Conservation (phyloP, 148 eudicot species). For the Heliamphora exappendiculata region DNA sequence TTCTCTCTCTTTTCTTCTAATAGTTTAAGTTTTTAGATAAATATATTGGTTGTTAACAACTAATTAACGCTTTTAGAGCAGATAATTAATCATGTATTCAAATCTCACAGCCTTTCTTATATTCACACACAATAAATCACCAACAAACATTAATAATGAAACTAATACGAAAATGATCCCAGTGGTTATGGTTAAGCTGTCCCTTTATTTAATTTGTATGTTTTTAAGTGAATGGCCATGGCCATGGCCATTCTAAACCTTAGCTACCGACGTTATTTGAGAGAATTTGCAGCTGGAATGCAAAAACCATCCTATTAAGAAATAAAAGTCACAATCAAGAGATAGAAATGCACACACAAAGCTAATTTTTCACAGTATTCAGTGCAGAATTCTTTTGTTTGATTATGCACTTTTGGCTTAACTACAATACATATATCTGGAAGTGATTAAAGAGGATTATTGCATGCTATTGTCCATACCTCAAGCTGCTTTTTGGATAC, state of each 20-base stretch:
- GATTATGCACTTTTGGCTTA: neutral
- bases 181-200: slow-evolving; percentile 13
- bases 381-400: neutral
- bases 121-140: neutral
- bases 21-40: no score
- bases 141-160: neutral
- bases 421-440: slow-evolving; percentile 5
- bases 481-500: neutral
- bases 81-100: no score
- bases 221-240: slow-evolving; percentile 1
- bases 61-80: no score
- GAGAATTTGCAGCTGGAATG: slow-evolving; percentile 5
- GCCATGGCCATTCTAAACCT: neutral
- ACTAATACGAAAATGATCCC: neutral
- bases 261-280: neutral
- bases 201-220: slow-evolving; percentile 10
- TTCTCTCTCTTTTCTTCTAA: no score
- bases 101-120: no score
- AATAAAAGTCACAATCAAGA: slow-evolving; percentile 5
- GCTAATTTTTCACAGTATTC: neutral
- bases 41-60: no score
- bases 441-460: slow-evolving; percentile 9
- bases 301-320: neutral
- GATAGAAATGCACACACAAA: neutral
- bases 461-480: neutral